phyloP scores from a whole-genome alignment of 805 yeast species.

The Myxozyma udenii region DNA sequence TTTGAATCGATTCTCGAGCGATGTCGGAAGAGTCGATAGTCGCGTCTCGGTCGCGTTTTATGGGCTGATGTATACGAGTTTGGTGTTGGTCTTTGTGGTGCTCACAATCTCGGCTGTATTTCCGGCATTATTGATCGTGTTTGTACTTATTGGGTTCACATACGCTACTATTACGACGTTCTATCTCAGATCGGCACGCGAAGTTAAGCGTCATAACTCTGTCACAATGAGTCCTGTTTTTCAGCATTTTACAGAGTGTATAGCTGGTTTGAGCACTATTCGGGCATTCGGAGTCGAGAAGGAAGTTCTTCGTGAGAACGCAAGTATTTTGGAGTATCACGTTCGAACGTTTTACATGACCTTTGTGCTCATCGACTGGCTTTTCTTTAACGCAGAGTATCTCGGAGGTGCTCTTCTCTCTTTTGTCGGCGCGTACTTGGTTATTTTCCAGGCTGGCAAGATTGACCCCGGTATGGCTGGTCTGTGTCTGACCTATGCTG shows the following conservation, averaged over 20 bases:
- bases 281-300: constrained; percentile 63
- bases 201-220: constrained; percentile 66
- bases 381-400: constrained; percentile 73
- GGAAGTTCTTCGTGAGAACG: constrained; percentile 58
- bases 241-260: constrained; percentile 75
- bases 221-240: constrained; percentile 69
- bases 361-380: constrained; percentile 90
- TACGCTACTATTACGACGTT: constrained; percentile 65
- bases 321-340: constrained; percentile 65
- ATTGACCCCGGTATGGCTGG: constrained; percentile 95
- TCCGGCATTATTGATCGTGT: constrained; percentile 75
- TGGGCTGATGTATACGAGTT: constrained; percentile 60
- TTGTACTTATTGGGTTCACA: constrained; percentile 55
- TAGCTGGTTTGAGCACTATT: constrained; percentile 72
- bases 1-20: constrained; percentile 93
- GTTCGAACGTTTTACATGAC: constrained; percentile 88
- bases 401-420: constrained; percentile 81
- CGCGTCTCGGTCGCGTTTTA: constrained; percentile 77
- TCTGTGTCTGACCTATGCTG: constrained; percentile 83
- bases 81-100: constrained; percentile 65
- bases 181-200: constrained; percentile 67
- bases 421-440: constrained; percentile 59
- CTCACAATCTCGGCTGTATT: constrained; percentile 72
- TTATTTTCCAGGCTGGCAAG: constrained; percentile 36
- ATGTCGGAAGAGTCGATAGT: constrained; percentile 89